phyloP scores from a whole-genome alignment of 2,329 filamentous ascomycete genomes.

The Arthrinium puccinioides region DNA sequence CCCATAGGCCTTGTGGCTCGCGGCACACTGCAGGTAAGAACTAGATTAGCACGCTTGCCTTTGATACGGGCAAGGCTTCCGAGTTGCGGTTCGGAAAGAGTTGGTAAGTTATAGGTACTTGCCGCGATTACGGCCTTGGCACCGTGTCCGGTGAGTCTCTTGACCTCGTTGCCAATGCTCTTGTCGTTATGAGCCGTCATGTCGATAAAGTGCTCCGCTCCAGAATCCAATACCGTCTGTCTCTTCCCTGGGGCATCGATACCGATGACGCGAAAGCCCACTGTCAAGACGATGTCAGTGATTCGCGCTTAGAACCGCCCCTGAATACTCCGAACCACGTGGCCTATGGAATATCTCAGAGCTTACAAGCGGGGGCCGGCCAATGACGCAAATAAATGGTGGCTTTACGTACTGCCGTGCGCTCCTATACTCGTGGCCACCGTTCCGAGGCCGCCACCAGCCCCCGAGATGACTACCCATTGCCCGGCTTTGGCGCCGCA shows the following conservation, averaged over 20 bases:
- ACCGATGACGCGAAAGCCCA: constrained; percentile 58
- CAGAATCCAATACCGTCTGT: constrained; percentile 47
- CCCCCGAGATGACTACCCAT: constrained; percentile 53
- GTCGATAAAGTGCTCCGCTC: constrained; percentile 60
- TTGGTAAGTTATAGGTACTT: not conserved
- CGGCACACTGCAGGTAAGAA: constrained; percentile 48
- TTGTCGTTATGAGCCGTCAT: constrained; percentile 40
- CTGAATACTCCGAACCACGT: too few relatives aligned
- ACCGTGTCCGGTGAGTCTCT: constrained; percentile 49
- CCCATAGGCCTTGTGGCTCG: constrained; percentile 40
- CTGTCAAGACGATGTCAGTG: too few relatives aligned
- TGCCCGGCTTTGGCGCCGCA: constrained; percentile 50
- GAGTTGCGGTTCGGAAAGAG: too few relatives aligned
- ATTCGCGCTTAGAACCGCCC: too few relatives aligned
- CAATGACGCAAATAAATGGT: too few relatives aligned
- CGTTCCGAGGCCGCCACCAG: constrained; percentile 59
- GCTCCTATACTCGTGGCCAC: constrained; percentile 20
- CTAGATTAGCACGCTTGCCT: not conserved
- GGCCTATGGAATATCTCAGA: too few relatives aligned
- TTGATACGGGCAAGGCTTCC: too few relatives aligned
- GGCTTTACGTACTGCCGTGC: too few relatives aligned
- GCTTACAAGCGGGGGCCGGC: too few relatives aligned
- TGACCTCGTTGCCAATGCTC: constrained; percentile 46
- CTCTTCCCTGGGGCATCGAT: constrained; percentile 59
- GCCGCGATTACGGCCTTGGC: constrained; percentile 42